Evolutionary conservation across 495 filamentous ascomycete species (phyloP).

Genomic region (Aspergillus asperescens): DNA sequence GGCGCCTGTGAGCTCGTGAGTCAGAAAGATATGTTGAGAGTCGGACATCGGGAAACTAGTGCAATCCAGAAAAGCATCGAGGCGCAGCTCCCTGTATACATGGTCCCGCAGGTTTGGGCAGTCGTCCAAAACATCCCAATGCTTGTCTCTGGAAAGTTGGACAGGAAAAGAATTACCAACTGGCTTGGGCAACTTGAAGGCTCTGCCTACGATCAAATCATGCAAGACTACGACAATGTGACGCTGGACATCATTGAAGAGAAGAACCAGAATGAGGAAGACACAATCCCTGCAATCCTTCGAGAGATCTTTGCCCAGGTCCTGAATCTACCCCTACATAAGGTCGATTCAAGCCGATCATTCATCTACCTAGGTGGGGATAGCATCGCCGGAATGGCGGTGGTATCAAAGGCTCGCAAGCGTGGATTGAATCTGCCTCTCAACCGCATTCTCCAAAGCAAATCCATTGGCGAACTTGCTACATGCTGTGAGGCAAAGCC

Average conservation of each 20-base stretch:
- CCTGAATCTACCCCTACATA: slow-evolving; percentile 39
- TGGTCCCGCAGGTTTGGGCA: slow-evolving; percentile 46
- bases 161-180: slow-evolving; percentile 40
- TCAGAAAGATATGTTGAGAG: slow-evolving; percentile 18
- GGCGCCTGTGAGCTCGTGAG: slow-evolving; percentile 35
- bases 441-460: slow-evolving; percentile 34
- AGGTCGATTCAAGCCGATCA: slow-evolving; percentile 37
- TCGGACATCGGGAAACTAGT: slow-evolving; percentile 22
- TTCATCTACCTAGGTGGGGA: slow-evolving; percentile 46
- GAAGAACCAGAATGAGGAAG: slow-evolving; percentile 21
- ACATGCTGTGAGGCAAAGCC: slow-evolving; percentile 22
- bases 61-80: slow-evolving; percentile 37
- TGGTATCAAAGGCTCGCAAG: slow-evolving; percentile 37
- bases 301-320: slow-evolving; percentile 44
- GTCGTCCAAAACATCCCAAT: slow-evolving; percentile 41
- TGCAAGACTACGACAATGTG: slow-evolving; percentile 35
- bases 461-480: slow-evolving; percentile 36
- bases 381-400: slow-evolving; percentile 41
- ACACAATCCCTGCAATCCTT: slow-evolving; percentile 23
- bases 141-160: slow-evolving; percentile 47
- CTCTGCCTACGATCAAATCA: slow-evolving; percentile 32
- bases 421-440: slow-evolving; percentile 33
- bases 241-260: slow-evolving; percentile 26
- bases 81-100: slow-evolving; percentile 40
- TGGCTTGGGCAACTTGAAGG: slow-evolving; percentile 43